Percentiles rank a stretch among this genome's conserved stretches.
phyloP scores from a whole-genome alignment of 1,284 basidiomycete genomes.

The Malassezia dermatis region DNA sequence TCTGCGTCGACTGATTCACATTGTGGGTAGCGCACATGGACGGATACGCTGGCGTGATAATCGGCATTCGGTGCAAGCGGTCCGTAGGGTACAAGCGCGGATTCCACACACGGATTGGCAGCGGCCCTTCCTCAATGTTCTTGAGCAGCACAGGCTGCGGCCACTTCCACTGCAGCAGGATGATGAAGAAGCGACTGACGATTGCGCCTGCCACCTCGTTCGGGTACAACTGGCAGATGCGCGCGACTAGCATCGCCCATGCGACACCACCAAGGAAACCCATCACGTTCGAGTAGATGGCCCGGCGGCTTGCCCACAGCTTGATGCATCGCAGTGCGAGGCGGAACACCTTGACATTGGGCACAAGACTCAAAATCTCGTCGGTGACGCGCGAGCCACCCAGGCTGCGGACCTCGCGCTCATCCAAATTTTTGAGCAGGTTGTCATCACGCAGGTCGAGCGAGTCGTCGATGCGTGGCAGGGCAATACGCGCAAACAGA shows the following conservation, averaged over 20 bases:
- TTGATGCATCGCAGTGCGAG: constrained; percentile 91
- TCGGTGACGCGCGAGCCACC: constrained; percentile 93
- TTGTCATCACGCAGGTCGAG: constrained; percentile 82
- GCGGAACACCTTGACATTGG: constrained; percentile 85
- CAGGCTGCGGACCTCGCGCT: constrained; percentile 84
- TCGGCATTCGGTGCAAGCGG: constrained; percentile 94
- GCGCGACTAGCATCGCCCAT: constrained; percentile 94
- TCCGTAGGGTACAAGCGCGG: constrained; percentile 89
- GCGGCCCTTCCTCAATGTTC: constrained; percentile 77
- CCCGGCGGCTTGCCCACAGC: constrained; percentile 89
- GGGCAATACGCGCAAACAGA: constrained; percentile 73
- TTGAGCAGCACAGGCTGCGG: constrained; percentile 92
- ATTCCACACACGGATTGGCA: constrained; percentile 94
- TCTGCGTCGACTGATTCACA: constrained; percentile 86
- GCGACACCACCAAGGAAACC: constrained; percentile 97
- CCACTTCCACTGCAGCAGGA: constrained; percentile 97
- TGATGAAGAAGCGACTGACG: constrained; percentile 91
- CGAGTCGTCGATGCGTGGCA: constrained; percentile 79
- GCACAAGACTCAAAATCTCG: constrained; percentile 87
- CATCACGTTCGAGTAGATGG: constrained; percentile 95
- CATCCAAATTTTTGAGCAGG: constrained; percentile 82
- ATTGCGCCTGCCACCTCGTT: constrained; percentile 87
- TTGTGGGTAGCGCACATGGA: constrained; percentile 99
- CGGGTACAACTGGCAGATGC: constrained; percentile 97
- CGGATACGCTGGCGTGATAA: constrained; percentile 97